Evolutionary conservation across 2,329 filamentous ascomycete species (phyloP), one percentile per base, ranked within the genome.

Genomic region (Sporothrix humicola): DNA sequence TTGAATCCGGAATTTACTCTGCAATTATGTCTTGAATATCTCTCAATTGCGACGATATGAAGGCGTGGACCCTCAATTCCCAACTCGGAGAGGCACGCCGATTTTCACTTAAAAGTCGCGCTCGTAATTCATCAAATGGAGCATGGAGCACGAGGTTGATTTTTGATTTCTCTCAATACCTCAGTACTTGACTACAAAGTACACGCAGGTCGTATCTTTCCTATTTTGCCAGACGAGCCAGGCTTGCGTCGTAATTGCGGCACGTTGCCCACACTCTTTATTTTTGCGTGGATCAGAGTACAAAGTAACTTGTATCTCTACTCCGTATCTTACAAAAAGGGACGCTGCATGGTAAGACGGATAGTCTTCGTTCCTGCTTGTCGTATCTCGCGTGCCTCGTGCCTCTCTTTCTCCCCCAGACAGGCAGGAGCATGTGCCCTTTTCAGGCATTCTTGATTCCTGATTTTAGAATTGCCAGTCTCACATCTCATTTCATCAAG

Each of bases 341-440:
- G 61, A 48, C 61, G 9, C 56, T 59, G 61, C 42, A 66, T 12
- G 42, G 58, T 73, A 73, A 73, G 72, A 73, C 72, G 72, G 72
- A 73, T 52, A 31, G 68, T 71, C 58, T 73, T 71, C 58, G 52
- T 54, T 50, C 72, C 72, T 59, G 63, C 52, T 70, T 17, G 66
- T 42, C 31, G 31, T 37, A 37, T 37, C 31, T 37, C 23, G 54
- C 54, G 54, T 58, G 23, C 54, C 31, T 37, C 31, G 31, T 37
- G 31, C 31, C 20, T 54, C 20, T 52, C 23, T 50, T 10, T 52
- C 46, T 54, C 12, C 46, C 42, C 12, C 61, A 44, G 46, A n/a
- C 42, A 23, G 52, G 10, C 8, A 37, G 31, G 7, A 54, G 59
- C 59, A 46, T 46, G 37, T 65, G 59, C 59, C 3, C 17, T 26